Percentiles rank a stretch among this genome's conserved stretches.
Evolutionary conservation across 78 protist species (phyloP).

Genomic region (Dictyostelium purpureum): DNA sequence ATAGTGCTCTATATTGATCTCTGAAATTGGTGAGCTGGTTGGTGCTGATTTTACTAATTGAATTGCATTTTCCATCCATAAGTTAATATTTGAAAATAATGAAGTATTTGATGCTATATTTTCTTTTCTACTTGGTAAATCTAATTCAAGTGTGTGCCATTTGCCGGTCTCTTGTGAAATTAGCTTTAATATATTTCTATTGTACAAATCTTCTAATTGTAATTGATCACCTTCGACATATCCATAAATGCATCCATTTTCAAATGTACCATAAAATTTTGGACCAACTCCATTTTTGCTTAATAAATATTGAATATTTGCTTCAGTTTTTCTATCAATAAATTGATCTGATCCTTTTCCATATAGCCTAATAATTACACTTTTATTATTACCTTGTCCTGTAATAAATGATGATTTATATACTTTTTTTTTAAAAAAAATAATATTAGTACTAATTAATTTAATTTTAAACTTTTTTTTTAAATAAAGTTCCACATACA

Average conservation of each 20-base stretch:
- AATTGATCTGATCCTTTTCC: constrained; percentile 65
- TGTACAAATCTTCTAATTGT: constrained; percentile 37
- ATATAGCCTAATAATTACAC: constrained; percentile 67
- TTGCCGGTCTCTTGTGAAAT: constrained; percentile 45
- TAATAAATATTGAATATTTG: constrained; percentile 52
- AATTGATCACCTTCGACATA: constrained; percentile 72
- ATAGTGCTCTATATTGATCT: constrained; percentile 27
- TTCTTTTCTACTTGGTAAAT: not conserved
- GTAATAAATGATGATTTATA: constrained; percentile 37
- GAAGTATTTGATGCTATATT: not conserved
- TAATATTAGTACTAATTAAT: not conserved
- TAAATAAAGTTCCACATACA: constrained; percentile 20
- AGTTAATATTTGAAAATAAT: constrained; percentile 15
- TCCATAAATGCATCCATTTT: constrained; percentile 80
- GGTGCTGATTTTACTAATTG: not conserved
- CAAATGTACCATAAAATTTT: constrained; percentile 79
- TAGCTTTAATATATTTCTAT: not conserved
- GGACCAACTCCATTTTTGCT: constrained; percentile 83
- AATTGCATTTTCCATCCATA: constrained; percentile 42
- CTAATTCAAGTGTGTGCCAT: constrained; percentile 56
- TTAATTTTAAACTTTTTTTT: not conserved
- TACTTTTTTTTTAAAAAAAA: not conserved
- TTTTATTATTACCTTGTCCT: constrained; percentile 22
- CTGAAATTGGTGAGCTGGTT: not conserved
- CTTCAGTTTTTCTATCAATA: constrained; percentile 64